phyloP scores from a whole-genome alignment of 345 rosid genomes.

The Passiflora organensis region DNA sequence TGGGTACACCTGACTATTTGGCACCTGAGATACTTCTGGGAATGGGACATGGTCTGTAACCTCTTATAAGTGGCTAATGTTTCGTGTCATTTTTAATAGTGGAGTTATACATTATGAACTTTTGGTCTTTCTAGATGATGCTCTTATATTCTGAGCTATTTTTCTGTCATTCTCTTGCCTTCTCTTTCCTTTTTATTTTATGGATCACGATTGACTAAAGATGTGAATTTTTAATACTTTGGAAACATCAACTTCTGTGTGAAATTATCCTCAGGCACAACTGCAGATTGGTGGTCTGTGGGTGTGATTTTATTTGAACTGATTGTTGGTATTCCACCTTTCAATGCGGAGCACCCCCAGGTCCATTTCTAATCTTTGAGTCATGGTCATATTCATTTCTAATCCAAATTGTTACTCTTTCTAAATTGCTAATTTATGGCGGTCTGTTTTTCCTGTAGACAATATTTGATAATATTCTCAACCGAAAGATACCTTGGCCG shows the following conservation, averaged over 20 bases:
- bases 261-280: conserved; percentile 57
- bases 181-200: background rate
- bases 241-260: conserved; percentile 1
- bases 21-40: conserved; percentile 99
- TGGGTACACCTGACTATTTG: conserved; percentile 99
- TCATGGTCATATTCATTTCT: background rate
- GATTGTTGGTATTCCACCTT: conserved; percentile 98
- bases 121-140: too few species aligned
- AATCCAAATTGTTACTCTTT: background rate
- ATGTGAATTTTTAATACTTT: background rate
- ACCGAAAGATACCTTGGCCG: conserved; percentile 98
- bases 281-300: conserved; percentile 99
- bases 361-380: conserved; percentile 18
- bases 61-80: conserved; percentile 26
- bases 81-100: conserved; percentile 5
- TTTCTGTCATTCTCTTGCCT: too few species aligned
- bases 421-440: conserved; percentile 1
- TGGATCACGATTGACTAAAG: background rate
- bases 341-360: conserved; percentile 95
- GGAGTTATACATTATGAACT: too few species aligned
- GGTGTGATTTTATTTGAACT: conserved; percentile 89
- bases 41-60: conserved; percentile 94
- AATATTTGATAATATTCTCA: conserved; percentile 97
- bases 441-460: conserved; percentile 47
- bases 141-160: too few species aligned